Conservation (phyloP, 108 stramenopile species). For the Aurantiochytrium sp. region DNA sequence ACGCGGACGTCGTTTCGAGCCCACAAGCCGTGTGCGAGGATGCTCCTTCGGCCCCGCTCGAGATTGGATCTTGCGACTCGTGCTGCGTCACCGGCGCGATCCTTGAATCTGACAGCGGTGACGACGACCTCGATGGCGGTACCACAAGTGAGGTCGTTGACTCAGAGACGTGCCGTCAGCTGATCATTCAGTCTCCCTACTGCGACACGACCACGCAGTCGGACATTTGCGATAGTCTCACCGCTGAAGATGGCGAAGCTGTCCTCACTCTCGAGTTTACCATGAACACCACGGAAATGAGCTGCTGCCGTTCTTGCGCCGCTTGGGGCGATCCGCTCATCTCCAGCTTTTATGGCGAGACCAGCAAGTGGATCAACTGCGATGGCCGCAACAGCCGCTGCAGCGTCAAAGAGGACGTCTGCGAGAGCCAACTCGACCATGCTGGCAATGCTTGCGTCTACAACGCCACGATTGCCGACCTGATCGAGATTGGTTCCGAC, state of each 20-base stretch:
- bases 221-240: not conserved
- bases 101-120: not conserved
- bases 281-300: not conserved
- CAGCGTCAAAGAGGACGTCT: not conserved
- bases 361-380: not conserved
- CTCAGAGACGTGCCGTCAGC: too few species aligned
- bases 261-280: not conserved
- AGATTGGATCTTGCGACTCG: not conserved
- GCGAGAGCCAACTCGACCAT: not conserved
- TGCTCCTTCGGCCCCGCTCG: not conserved
- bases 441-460: slow-evolving; percentile 6
- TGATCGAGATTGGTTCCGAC: not conserved
- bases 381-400: not conserved
- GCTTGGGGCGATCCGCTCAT: not conserved
- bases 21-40: not conserved
- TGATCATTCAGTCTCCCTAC: not conserved
- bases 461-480: not conserved
- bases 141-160: not conserved
- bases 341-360: not conserved
- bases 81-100: not conserved
- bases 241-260: not conserved
- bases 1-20: not conserved
- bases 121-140: not conserved
- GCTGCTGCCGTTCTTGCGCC: not conserved
- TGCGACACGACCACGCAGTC: not conserved